Percentiles rank a stretch among this genome's conserved stretches.
Evolutionary conservation across 129 eudicot species (phyloP).

Genomic region (Flaveria sonorensis): DNA sequence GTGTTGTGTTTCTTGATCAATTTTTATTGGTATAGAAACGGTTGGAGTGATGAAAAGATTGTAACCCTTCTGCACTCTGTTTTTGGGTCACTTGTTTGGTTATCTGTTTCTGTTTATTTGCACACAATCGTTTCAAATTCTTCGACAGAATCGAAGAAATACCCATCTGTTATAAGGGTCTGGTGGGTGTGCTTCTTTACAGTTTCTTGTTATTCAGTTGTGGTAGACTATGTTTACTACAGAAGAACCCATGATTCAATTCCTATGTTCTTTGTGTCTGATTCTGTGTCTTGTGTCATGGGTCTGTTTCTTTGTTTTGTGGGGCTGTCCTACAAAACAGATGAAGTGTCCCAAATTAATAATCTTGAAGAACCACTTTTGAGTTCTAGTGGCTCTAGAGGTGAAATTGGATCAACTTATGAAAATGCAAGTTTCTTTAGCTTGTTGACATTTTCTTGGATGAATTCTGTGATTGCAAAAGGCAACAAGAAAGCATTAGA

Average conservation of each 20-base stretch:
- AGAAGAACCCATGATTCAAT: constrained; percentile 30
- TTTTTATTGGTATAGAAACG: constrained; percentile 72
- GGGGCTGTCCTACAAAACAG: constrained; percentile 47
- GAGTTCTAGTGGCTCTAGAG: constrained; percentile 39
- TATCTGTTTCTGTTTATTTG: constrained; percentile 49
- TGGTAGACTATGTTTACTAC: constrained; percentile 51
- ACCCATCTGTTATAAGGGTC: constrained; percentile 61
- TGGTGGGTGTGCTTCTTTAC: constrained; percentile 76
- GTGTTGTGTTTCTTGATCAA: constrained; percentile 51
- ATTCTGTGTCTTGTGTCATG: constrained; percentile 48
- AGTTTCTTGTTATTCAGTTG: constrained; percentile 61
- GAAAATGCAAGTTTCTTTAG: constrained; percentile 59
- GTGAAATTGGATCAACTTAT: constrained; percentile 56
- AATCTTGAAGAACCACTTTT: constrained; percentile 75
- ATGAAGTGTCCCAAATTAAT: constrained; percentile 32
- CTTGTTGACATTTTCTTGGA: constrained; percentile 72
- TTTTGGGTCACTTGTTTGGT: constrained; percentile 55
- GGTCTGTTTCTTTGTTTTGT: constrained; percentile 59
- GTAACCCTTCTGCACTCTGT: constrained; percentile 54
- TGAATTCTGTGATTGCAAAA: constrained; percentile 53
- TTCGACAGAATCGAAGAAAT: constrained; percentile 29
- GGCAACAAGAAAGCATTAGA: constrained; percentile 73
- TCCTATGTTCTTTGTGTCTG: constrained; percentile 53
- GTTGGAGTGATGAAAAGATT: constrained; percentile 72
- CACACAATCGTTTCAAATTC: constrained; percentile 34